Evolutionary conservation across 371 early-diverging fungal genomes (phyloP), one percentile per base, ranked within the genome.

Genomic region (Mucor velutinosus): DNA sequence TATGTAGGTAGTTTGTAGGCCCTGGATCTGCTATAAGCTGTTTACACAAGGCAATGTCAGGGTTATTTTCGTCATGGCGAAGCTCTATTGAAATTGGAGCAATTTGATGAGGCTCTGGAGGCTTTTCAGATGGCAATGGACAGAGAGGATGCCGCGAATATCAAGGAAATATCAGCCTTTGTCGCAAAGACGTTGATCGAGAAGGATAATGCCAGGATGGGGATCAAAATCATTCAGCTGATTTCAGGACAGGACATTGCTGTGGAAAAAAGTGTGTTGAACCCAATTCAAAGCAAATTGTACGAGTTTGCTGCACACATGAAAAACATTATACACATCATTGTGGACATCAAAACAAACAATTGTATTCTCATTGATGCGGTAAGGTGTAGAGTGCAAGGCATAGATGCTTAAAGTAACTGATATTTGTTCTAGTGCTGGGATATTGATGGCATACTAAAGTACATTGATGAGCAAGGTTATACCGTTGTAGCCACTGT

Each of bases 281-380:
- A 84, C 60, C 94, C 93, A 17, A 88, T 96, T 41, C 91, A 93
- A 61, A 86, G 81, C 53, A 72, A 87, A 58, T 80, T 96, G 21
- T 92, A 87, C 70, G 90, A 89, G 57, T 92, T 89, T 72, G 95
- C 95, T 4, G 69, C 78, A 4, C 86, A 87, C 23, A 93, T 96
- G 94, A 87, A 86, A 47, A 96, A 96, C 74, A 91, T 88, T 64
- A 86, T 94, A 25, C 93, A 95, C 74, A 61, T 93, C 17, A 76
- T 95, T 7, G 94, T 82, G 15, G 92, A 94, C 74, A 72, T 64
- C 19, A 76, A 78, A 10, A 82, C 86, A 29, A 84, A 84, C 60
- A 81, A 92, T 56, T 93, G 92, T 67, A 73, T 94, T 1, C 83
- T 95, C 6, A 87, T 96, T 23, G 97, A 96, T 74, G 90, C 94